Conservation (phyloP, 148 eudicot species). For the Heliamphora exappendiculata region DNA sequence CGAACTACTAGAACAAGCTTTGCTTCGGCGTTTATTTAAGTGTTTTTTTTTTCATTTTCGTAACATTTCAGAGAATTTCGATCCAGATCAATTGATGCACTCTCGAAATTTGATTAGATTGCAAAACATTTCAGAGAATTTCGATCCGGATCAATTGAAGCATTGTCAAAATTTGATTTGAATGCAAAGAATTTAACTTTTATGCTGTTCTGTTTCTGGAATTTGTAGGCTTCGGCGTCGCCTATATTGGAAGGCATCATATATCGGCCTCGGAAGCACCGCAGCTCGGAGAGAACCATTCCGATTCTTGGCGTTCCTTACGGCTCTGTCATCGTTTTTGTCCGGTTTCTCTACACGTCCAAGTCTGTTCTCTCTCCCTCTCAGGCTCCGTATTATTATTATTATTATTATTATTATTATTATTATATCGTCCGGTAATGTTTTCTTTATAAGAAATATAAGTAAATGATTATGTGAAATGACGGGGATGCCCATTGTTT, state of each 20-base stretch:
- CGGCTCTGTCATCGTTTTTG: constrained; percentile 61
- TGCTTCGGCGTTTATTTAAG: too few species aligned
- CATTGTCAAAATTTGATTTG: not conserved
- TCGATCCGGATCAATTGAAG: not conserved
- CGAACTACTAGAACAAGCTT: too few species aligned
- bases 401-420: too few species aligned
- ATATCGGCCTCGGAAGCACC: constrained; percentile 37
- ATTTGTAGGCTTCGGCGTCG: constrained; percentile 51
- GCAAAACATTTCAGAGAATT: not conserved
- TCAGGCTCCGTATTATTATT: not conserved
- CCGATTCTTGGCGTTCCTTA: constrained; percentile 64
- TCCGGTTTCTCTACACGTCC: constrained; percentile 51
- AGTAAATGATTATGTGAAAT: not conserved
- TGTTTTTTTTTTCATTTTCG: too few species aligned
- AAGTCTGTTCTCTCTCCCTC: constrained; percentile 28
- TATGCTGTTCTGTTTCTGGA: not conserved
- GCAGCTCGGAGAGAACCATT: constrained; percentile 41
- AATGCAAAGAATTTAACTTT: not conserved
- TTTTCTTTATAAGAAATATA: not conserved
- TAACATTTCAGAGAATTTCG: too few species aligned
- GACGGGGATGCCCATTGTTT: constrained; percentile 2
- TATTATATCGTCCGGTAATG: not conserved
- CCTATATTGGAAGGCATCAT: constrained; percentile 53
- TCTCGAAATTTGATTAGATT: not conserved
- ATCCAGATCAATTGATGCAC: too few species aligned